Evolutionary conservation across 2,329 filamentous ascomycete species (phyloP).

Genomic region (Penicillium sumatraense): DNA sequence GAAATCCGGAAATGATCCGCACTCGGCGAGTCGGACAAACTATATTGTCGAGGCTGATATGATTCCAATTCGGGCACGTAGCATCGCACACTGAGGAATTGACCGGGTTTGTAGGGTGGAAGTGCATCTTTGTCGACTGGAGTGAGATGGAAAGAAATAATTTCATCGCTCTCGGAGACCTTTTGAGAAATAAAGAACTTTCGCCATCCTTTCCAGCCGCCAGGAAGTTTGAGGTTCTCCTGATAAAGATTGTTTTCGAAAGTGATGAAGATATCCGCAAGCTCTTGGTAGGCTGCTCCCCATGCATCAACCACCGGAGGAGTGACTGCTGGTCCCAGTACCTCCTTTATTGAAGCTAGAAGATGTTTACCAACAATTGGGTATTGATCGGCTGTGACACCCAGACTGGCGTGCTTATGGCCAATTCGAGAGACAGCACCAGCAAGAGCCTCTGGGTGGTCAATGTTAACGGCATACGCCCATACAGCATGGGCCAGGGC

Average conservation of each 20-base stretch:
- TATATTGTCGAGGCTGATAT: slow-evolving; percentile 13
- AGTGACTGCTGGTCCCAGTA: slow-evolving; percentile 70
- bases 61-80: slow-evolving; percentile 42
- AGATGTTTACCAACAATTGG: slow-evolving; percentile 69
- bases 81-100: slow-evolving; percentile 67
- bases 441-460: slow-evolving; percentile 63
- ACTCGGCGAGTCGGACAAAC: slow-evolving; percentile 7
- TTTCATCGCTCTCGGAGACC: slow-evolving; percentile 66
- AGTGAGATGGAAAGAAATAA: slow-evolving; percentile 67
- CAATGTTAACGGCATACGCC: slow-evolving; percentile 71
- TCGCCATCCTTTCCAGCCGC: slow-evolving; percentile 66
- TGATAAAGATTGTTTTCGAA: slow-evolving; percentile 63
- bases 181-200: slow-evolving; percentile 67
- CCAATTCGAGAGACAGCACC: slow-evolving; percentile 68
- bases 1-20: slow-evolving; percentile 11
- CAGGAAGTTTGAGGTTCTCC: slow-evolving; percentile 12
- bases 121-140: slow-evolving; percentile 58
- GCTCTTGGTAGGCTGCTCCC: slow-evolving; percentile 70
- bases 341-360: slow-evolving; percentile 66
- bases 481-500: slow-evolving; percentile 71
- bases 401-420: slow-evolving; percentile 73
- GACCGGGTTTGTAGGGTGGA: slow-evolving; percentile 62
- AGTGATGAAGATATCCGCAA: slow-evolving; percentile 70
- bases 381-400: slow-evolving; percentile 70
- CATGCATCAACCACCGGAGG: slow-evolving; percentile 66